These are phyloP conservation scores for Phytophthora hybrid DNA, from an alignment of 352 stramenopile genomes.

Conservation along the genomic window DNA sequence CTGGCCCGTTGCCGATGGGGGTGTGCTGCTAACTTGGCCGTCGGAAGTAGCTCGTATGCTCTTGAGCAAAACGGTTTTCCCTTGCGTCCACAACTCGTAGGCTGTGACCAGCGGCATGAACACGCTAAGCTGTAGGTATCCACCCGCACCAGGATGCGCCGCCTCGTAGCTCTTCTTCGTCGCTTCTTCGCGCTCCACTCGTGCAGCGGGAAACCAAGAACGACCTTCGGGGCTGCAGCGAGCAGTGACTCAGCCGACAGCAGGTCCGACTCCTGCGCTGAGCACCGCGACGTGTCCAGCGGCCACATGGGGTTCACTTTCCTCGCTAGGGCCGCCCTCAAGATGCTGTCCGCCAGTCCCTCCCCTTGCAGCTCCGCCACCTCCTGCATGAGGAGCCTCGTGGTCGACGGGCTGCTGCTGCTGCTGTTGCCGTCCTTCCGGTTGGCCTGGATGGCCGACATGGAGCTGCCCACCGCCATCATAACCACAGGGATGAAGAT, in stretches of 20 bases:
- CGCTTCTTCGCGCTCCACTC: constrained; percentile 25
- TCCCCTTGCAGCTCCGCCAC: constrained; percentile 11
- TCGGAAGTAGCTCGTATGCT: constrained; percentile 8
- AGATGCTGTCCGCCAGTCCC: constrained; percentile 31
- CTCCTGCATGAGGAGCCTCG: constrained; percentile 45
- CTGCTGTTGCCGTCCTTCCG: constrained; percentile 44
- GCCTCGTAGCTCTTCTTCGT: constrained; percentile 26
- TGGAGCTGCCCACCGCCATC: constrained; percentile 50
- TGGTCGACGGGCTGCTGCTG: constrained; percentile 22
- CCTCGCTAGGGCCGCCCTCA: constrained; percentile 37
- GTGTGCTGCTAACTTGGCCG: neutral
- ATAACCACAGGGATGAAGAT: constrained; percentile 64
- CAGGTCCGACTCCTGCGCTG: neutral
- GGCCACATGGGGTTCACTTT: constrained; percentile 39
- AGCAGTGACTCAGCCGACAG: constrained; percentile 26
- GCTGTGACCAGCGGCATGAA: constrained; percentile 40
- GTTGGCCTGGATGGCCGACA: constrained; percentile 68
- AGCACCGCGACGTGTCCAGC: constrained; percentile 33
- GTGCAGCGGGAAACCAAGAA: constrained; percentile 42
- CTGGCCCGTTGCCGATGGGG: constrained; percentile 16
- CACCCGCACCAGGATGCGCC: constrained; percentile 7
- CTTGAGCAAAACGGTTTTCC: constrained; percentile 23
- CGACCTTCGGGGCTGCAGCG: constrained; percentile 17
- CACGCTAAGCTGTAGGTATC: constrained; percentile 7
- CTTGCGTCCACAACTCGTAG: constrained; percentile 45